A percentile compares a stretch with the other conserved stretches of the same genome.
phyloP scores from a whole-genome alignment of 2,329 filamentous ascomycete genomes.

The Simplicillium aogashimaense region DNA sequence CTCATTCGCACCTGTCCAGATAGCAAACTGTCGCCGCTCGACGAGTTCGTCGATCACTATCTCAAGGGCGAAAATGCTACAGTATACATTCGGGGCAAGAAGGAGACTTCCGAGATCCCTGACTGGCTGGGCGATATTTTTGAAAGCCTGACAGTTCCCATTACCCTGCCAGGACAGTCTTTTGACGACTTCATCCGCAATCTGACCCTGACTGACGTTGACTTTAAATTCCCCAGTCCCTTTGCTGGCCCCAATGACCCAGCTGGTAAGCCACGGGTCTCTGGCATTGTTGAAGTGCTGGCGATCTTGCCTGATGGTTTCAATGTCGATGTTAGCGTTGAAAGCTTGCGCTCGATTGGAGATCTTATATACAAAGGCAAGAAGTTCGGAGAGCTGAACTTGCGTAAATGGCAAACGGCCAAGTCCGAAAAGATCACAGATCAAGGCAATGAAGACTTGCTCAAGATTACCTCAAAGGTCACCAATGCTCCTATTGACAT shows the following conservation, averaged over 20 bases:
- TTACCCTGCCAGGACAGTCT: slow-evolving; percentile 73
- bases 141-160: slow-evolving; percentile 69
- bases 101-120: slow-evolving; percentile 58
- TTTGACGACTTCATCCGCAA: slow-evolving; percentile 80
- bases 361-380: slow-evolving; percentile 70
- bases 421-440: slow-evolving; percentile 61
- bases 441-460: slow-evolving; percentile 45
- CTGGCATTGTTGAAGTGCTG: slow-evolving; percentile 71
- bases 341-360: slow-evolving; percentile 63
- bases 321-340: slow-evolving; percentile 75
- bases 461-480: slow-evolving; percentile 69
- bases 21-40: slow-evolving; percentile 71
- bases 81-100: slow-evolving; percentile 74
- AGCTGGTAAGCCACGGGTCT: slow-evolving; percentile 66
- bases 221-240: slow-evolving; percentile 77
- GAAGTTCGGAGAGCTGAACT: slow-evolving; percentile 71
- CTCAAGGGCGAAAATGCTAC: slow-evolving; percentile 70
- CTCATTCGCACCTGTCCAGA: slow-evolving; percentile 67
- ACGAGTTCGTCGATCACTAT: slow-evolving; percentile 71
- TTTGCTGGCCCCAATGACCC: slow-evolving; percentile 67
- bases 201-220: slow-evolving; percentile 75
- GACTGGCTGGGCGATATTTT: slow-evolving; percentile 75
- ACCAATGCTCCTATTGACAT: slow-evolving; percentile 73
- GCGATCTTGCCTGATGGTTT: slow-evolving; percentile 75
- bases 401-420: slow-evolving; percentile 74